Conservation (phyloP, 2,329 filamentous ascomycete species). For the Capronia americana region DNA sequence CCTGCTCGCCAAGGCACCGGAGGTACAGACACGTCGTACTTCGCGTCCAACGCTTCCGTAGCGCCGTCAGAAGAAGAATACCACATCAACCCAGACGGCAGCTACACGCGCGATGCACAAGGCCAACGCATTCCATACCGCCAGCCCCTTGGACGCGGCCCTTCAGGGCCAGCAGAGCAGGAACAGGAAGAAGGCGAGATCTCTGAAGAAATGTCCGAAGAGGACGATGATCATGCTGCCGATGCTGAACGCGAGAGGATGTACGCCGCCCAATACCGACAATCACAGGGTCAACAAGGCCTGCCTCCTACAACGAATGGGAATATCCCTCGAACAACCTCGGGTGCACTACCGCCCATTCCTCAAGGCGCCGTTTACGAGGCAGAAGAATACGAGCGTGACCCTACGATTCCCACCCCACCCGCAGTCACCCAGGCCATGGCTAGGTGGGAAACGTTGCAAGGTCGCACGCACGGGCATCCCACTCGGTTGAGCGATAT, state of each 20-base stretch:
- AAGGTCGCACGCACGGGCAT: conserved; percentile 75
- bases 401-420: conserved; percentile 7
- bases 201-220: conserved; percentile 43
- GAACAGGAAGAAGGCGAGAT: conserved; percentile 26
- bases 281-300: conserved; percentile 41
- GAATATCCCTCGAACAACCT: conserved; percentile 29
- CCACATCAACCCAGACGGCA: conserved; percentile 66
- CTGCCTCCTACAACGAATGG: conserved; percentile 33
- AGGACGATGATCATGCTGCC: conserved; percentile 57
- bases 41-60: conserved; percentile 56
- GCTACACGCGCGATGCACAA: conserved; percentile 66
- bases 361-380: conserved; percentile 63
- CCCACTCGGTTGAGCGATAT: conserved; percentile 89
- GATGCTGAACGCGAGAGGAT: conserved; percentile 55
- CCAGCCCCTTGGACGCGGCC: conserved; percentile 47
- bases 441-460: conserved; percentile 76
- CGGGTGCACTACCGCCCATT: conserved; percentile 30
- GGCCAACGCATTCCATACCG: conserved; percentile 66
- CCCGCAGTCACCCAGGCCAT: conserved; percentile 45
- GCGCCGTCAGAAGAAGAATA: conserved; percentile 74
- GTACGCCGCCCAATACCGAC: conserved; percentile 38
- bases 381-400: conserved; percentile 67
- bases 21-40: conserved; percentile 45
- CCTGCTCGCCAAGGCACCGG: conserved; percentile 33
- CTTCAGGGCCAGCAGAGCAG: conserved; percentile 15